A percentile compares a stretch with the other conserved stretches of the same genome.
These are phyloP conservation scores for Apophysomyces ossiformis DNA, from an alignment of 371 early-diverging fungal species.

Conservation along the genomic window DNA sequence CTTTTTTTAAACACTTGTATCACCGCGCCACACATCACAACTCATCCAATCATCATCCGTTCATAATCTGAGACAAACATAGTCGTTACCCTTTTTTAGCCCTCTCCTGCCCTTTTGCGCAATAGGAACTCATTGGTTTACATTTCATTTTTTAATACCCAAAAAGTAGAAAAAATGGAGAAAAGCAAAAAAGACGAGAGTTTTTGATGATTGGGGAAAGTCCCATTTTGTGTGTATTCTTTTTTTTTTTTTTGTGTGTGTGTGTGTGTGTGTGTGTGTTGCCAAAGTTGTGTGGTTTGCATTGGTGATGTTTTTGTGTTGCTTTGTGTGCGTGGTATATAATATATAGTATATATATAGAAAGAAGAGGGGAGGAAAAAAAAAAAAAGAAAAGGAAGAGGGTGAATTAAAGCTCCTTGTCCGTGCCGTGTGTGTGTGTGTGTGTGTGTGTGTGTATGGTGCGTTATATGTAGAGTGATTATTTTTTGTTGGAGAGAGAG, in stretches of 20 bases:
- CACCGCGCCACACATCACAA: not conserved
- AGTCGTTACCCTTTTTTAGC: not conserved
- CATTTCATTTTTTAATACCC: not conserved
- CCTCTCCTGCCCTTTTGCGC: no score
- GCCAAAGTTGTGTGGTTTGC: not conserved
- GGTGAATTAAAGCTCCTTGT: no score
- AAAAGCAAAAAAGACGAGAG: not conserved
- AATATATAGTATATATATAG: no score
- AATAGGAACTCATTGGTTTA: not conserved
- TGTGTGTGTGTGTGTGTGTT: not conserved
- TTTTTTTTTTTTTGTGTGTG: not conserved
- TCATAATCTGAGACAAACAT: not conserved
- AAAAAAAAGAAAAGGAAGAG: no score
- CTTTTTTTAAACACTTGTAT: constrained; percentile 8
- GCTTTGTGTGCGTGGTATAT: not conserved
- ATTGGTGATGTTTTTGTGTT: not conserved
- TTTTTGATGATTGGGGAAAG: not conserved
- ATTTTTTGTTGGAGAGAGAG: not conserved
- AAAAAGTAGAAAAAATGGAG: not conserved
- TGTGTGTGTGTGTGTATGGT: not conserved
- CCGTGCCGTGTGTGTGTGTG: not conserved
- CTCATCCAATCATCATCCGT: not conserved
- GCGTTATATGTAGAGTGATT: not conserved
- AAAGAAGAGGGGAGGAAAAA: no score
- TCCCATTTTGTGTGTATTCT: not conserved